Conservation (phyloP, 2,329 filamentous ascomycete species). For the Phaeosphaeriaceae sp. region DNA sequence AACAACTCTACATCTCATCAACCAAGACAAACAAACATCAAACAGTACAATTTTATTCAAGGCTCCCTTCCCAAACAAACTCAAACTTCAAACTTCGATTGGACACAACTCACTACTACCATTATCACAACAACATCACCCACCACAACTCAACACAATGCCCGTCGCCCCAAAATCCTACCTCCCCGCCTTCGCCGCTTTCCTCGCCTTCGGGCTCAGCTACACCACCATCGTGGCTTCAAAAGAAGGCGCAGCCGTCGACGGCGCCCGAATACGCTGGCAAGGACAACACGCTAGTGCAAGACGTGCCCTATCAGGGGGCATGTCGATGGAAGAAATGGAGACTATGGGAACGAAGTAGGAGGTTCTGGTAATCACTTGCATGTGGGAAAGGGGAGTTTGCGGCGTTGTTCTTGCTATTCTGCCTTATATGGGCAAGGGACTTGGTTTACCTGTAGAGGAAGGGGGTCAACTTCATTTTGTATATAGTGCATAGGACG, state of each 20-base stretch:
- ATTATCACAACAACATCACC: not conserved
- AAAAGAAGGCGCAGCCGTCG: slow-evolving; percentile 42
- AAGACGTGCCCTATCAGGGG: slow-evolving; percentile 20
- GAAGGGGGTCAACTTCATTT: no score
- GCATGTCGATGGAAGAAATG: slow-evolving; percentile 9
- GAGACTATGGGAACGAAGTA: slow-evolving; percentile 4
- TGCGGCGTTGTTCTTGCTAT: not conserved
- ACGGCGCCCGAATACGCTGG: slow-evolving; percentile 43
- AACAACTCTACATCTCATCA: not conserved
- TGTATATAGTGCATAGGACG: no score
- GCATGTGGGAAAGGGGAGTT: not conserved
- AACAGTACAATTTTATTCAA: no score
- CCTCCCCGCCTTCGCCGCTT: slow-evolving; percentile 39
- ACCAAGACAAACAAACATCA: not conserved
- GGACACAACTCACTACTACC: not conserved
- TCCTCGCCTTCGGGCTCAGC: slow-evolving; percentile 39
- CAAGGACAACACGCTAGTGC: slow-evolving; percentile 37
- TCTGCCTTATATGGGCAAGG: no score
- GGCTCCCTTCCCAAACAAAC: no score
- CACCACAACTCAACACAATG: slow-evolving; percentile 27
- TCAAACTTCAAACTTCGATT: no score
- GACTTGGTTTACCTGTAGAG: no score
- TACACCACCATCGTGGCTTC: slow-evolving; percentile 43
- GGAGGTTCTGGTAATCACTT: not conserved
- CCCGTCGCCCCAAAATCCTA: slow-evolving; percentile 41